Evolutionary conservation across 192 early-diverging fungal genomes (phyloP), one percentile per base, ranked within the genome.

Genomic region (Martensiomyces pterosporus): DNA sequence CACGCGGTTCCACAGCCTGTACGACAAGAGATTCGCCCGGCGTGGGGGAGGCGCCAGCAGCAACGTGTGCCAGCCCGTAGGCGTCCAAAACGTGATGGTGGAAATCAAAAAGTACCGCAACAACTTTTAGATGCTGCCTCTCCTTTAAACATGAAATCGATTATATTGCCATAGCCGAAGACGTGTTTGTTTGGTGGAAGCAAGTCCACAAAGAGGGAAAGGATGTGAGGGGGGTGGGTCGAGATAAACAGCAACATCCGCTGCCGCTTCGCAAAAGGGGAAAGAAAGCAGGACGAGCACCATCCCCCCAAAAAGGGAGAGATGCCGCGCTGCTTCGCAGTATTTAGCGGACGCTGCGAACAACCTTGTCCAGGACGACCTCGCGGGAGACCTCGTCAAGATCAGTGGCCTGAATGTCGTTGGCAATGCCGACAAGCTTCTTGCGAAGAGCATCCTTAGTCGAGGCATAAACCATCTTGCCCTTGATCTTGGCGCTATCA

Each of bases 401-500:
- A 49, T 93, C 93, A 46, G 91, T 97, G 53, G 83, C 87, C 76
- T 97, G 93, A 49, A 94, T 62, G 46, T 91, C 88, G 29, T 67
- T 59, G 43, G 66, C 79, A 47, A 93, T 51, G 38, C 90, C 92
- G 26, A 80, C 77, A 19, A 93, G 80, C 49, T 70, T 65, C 60
- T 76, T 82, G 60, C 84, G 80, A 32, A 97, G 59, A 39, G 79
- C 85, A 34, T 86, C 82, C 72, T 91, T 94, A 73, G 78, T 82
- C 24, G 87, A 81, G 19, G 93, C 81, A 75, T 94, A 94, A 56
- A 93, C 38, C 93, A 97, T 97, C 82, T 93, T 93, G 60, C 73
- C 45, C 62, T 79, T 82, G 49, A 94, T 71, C 55, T 76, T 83
- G 21, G 90, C 76, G 4, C 43, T 68, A 48, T 93, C 90, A 19